Base-by-base conservation (phyloP, 2,329 filamentous ascomycete genomes). In the Eurotiales sp. region DNA sequence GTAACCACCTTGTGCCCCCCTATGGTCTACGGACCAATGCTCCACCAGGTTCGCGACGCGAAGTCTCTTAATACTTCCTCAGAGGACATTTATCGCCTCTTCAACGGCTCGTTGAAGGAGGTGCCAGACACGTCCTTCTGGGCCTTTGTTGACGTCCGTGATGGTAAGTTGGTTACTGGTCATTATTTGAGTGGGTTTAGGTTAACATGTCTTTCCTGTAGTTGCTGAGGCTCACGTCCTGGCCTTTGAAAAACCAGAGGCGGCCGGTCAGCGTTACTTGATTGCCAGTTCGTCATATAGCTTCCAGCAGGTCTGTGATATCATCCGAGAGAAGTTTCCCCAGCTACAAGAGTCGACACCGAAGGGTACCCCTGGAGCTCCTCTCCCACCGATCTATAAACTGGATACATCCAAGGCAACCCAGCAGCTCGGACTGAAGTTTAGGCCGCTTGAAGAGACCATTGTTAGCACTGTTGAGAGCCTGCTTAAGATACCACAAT, bases 1-100 rank as follows among this genome's bases (percentile, higher is more conserved):
- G 60, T 86, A 4, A 68, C 75, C 4, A 46, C 43, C 6, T 78
- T 86, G 57, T 79, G 78, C 60, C 78, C 79, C 23, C 81, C 82
- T 0, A 74, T 79, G 54, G 79, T 82, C 0, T 79, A 84, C n/a
- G 83, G 83, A 0, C 83, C 83, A 0, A 66, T 84, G 11, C 73
- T 79, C 25, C 77, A 85, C 56, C 78, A 80, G 54, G 74, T 88
- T 0, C 74, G 79, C 46, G 75, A 70, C 15, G 71, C 86, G 0
- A 76, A 79, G n/a, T 71, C 69, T 1, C 70, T 89, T 46, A 89
- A 89, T 69, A 86, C 84, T 1, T 87, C 83, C 19, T 88, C 87
- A 65, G 75, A 83, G 56, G 78, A 82, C 23, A 78, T 88, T 52
- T 73, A 80, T 6, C 77, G 83, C 54, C 70, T 86, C 46, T 74